These are phyloP conservation scores for Paraleonurus japonicus DNA, from an alignment of 257 asterid species.

Conservation along the genomic window DNA sequence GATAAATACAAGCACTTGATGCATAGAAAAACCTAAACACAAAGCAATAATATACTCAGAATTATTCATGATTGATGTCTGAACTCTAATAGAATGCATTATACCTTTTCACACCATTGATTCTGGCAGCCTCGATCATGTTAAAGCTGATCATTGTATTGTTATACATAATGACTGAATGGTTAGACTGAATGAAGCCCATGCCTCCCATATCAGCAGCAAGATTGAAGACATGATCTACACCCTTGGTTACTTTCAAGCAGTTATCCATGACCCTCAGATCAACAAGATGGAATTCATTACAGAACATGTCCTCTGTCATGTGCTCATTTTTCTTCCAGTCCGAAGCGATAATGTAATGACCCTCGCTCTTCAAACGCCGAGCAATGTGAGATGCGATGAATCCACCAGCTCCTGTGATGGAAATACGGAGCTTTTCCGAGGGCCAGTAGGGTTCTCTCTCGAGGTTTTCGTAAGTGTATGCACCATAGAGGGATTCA, in stretches of 20 bases:
- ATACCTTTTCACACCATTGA: slow-evolving; percentile 76
- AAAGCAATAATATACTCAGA: background rate
- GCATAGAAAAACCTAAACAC: slow-evolving; percentile 77
- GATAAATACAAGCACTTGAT: slow-evolving; percentile 87
- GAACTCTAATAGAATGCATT: background rate
- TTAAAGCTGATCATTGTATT: slow-evolving; percentile 87
- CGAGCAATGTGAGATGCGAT: slow-evolving; percentile 87
- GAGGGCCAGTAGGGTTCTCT: slow-evolving; percentile 86
- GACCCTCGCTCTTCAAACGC: slow-evolving; percentile 82
- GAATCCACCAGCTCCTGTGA: slow-evolving; percentile 87
- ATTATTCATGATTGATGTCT: slow-evolving; percentile 18
- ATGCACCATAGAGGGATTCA: slow-evolving; percentile 56
- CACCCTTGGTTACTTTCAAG: slow-evolving; percentile 60
- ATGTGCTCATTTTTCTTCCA: slow-evolving; percentile 96
- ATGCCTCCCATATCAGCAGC: slow-evolving; percentile 96
- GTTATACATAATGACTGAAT: slow-evolving; percentile 86
- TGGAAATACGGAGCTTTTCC: slow-evolving; percentile 67
- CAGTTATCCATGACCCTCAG: slow-evolving; percentile 94
- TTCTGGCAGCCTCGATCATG: slow-evolving; percentile 85
- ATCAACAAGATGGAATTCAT: slow-evolving; percentile 84
- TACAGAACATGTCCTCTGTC: slow-evolving; percentile 86
- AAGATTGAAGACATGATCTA: slow-evolving; percentile 78
- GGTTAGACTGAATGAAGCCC: slow-evolving; percentile 93
- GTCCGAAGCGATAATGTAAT: slow-evolving; percentile 80
- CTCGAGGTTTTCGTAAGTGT: slow-evolving; percentile 77